These are phyloP conservation scores for Starmerella vaccinii DNA, from an alignment of 805 yeast genomes.

Conservation along the genomic window DNA sequence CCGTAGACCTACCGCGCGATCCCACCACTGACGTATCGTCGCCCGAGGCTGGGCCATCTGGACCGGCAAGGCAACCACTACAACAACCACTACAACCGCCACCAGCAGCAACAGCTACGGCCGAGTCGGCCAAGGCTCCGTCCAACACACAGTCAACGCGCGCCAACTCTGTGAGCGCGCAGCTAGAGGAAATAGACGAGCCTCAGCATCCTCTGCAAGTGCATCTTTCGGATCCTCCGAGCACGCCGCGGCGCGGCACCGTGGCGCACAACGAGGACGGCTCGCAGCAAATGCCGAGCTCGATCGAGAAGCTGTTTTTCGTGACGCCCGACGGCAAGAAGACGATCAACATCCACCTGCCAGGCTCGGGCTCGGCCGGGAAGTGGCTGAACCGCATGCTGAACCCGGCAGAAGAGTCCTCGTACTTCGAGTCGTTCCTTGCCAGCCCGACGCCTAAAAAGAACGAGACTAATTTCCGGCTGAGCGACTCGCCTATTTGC, in stretches of 20 bases:
- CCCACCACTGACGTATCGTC: not conserved
- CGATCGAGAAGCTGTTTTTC: conserved; percentile 21
- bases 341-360: conserved; percentile 6
- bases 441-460: conserved; percentile 19
- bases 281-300: conserved; percentile 11
- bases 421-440: conserved; percentile 17
- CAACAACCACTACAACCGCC: no score
- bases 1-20: no score
- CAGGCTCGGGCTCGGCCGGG: conserved; percentile 20
- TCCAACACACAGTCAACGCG: no score
- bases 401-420: conserved; percentile 11
- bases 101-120: no score
- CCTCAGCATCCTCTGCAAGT: conserved; percentile 2
- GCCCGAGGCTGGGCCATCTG: not conserved
- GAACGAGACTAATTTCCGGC: not conserved
- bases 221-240: conserved; percentile 7
- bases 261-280: not conserved
- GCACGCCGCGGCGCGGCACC: conserved; percentile 12
- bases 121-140: no score
- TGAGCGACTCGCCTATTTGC: conserved; percentile 12
- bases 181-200: not conserved
- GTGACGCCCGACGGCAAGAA: conserved; percentile 16
- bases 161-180: no score
- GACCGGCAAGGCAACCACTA: no score
- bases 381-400: conserved; percentile 18